Evolutionary conservation across 2,329 filamentous ascomycete species (phyloP).

Genomic region (Epichloe bromicola): DNA sequence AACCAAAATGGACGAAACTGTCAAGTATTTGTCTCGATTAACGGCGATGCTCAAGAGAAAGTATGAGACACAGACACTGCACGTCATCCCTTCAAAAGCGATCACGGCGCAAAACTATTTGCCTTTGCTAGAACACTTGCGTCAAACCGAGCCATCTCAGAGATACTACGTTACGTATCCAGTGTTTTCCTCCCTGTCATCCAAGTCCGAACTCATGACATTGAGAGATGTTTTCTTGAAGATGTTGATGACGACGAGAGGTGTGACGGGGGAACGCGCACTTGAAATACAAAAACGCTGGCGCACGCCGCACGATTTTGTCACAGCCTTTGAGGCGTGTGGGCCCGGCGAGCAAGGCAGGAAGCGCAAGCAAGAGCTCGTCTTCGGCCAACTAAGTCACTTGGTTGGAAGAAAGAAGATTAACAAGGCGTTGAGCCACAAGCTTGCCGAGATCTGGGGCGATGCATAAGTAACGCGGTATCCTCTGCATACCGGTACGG

Average conservation of each 20-base stretch:
- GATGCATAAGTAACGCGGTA: constrained; percentile 21
- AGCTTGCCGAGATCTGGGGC: constrained; percentile 62
- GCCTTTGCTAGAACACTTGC: constrained; percentile 46
- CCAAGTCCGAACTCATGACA: constrained; percentile 63
- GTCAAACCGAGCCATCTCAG: constrained; percentile 32
- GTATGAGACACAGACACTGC: constrained; percentile 46
- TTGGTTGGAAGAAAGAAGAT: constrained; percentile 59
- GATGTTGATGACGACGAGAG: constrained; percentile 73
- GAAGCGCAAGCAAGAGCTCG: constrained; percentile 47
- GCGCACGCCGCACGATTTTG: constrained; percentile 58
- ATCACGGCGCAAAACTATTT: constrained; percentile 54
- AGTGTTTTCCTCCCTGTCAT: constrained; percentile 58
- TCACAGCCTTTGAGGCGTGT: constrained; percentile 53
- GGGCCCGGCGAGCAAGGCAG: constrained; percentile 33
- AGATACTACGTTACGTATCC: constrained; percentile 54
- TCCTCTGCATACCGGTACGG: neutral
- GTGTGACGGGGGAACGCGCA: constrained; percentile 68
- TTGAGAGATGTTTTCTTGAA: constrained; percentile 66
- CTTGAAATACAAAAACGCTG: constrained; percentile 69
- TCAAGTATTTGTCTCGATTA: constrained; percentile 61
- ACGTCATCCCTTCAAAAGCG: constrained; percentile 52
- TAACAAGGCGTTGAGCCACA: constrained; percentile 49
- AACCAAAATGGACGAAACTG: constrained; percentile 62
- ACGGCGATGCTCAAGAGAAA: constrained; percentile 52
- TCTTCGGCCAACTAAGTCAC: constrained; percentile 41